These are phyloP conservation scores for Trametes elegans DNA, from an alignment of 768 basidiomycete genomes.

Conservation along the genomic window DNA sequence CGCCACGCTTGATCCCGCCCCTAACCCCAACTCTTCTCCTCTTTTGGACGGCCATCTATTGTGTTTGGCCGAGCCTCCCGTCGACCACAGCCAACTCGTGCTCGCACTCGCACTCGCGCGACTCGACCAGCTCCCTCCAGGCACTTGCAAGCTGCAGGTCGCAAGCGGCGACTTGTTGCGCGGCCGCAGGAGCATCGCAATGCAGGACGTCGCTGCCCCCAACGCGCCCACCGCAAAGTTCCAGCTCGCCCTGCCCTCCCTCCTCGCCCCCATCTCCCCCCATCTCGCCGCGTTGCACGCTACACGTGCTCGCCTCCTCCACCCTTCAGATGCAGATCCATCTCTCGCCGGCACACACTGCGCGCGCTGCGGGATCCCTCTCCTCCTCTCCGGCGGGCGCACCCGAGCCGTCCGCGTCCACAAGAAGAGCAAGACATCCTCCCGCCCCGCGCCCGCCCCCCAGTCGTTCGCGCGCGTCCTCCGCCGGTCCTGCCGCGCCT, in stretches of 20 bases:
- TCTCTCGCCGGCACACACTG: slow-evolving; percentile 38
- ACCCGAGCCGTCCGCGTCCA: slow-evolving; percentile 37
- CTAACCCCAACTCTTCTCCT: not conserved
- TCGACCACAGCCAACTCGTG: too few relatives aligned
- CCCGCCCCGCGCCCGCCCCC: not conserved
- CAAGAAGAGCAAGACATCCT: slow-evolving; percentile 24
- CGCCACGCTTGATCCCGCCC: slow-evolving; percentile 6
- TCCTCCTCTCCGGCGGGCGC: slow-evolving; percentile 40
- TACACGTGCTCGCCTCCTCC: slow-evolving; percentile 35
- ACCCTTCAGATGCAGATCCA: slow-evolving; percentile 21
- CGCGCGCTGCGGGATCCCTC: slow-evolving; percentile 50
- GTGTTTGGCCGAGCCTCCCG: not conserved
- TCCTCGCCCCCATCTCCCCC: slow-evolving; percentile 51
- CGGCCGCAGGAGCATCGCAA: too few relatives aligned
- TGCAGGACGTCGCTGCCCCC: slow-evolving; percentile 14
- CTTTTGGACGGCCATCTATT: slow-evolving; percentile 8
- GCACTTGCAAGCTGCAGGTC: too few relatives aligned
- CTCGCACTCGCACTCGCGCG: too few relatives aligned
- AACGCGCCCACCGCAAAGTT: slow-evolving; percentile 22
- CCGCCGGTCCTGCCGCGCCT: slow-evolving; percentile 28
- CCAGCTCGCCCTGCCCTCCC: slow-evolving; percentile 45
- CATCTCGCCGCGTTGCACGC: slow-evolving; percentile 63
- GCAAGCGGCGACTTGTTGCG: too few relatives aligned
- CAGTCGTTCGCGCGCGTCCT: slow-evolving; percentile 14
- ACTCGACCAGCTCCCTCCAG: too few relatives aligned